A percentile compares a stretch with the other conserved stretches of the same genome.
Conservation (phyloP, 495 filamentous ascomycete species). For the Darksidea phi region DNA sequence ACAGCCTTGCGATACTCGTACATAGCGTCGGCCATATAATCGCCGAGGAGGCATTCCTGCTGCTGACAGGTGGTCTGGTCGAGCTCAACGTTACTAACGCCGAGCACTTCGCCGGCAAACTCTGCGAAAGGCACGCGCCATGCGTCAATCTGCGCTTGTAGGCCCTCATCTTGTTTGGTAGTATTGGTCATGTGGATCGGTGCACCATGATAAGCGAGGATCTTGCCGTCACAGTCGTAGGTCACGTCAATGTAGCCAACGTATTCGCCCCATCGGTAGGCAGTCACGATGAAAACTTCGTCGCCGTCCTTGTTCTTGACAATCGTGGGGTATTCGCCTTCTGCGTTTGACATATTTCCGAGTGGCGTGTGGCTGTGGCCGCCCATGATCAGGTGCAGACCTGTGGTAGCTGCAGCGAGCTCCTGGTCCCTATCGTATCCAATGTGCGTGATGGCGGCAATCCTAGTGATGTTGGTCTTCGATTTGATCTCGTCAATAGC, state of each 20-base stretch:
- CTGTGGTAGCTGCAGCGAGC: constrained; percentile 51
- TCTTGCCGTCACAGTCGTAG: constrained; percentile 52
- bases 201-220: constrained; percentile 55
- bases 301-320: constrained; percentile 55
- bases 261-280: constrained; percentile 61
- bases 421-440: constrained; percentile 58
- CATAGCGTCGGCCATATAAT: constrained; percentile 55
- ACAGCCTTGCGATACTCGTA: constrained; percentile 51
- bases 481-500: constrained; percentile 53
- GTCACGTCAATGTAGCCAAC: constrained; percentile 59
- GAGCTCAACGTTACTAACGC: constrained; percentile 48
- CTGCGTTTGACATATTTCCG: constrained; percentile 50
- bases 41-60: constrained; percentile 53
- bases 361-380: constrained; percentile 61
- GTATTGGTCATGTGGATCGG: constrained; percentile 58
- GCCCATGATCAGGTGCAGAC: constrained; percentile 58
- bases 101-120: constrained; percentile 50
- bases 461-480: constrained; percentile 51
- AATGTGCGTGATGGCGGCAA: constrained; percentile 60
- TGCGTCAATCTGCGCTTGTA: constrained; percentile 52
- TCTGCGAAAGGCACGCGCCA: constrained; percentile 56
- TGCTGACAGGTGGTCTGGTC: constrained; percentile 54
- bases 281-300: constrained; percentile 61
- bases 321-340: constrained; percentile 58
- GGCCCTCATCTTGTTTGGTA: constrained; percentile 50